Evolutionary conservation across 169 alveolate species (phyloP), one percentile per base, ranked within the genome.

Genomic region (Eimeria sp.): DNA sequence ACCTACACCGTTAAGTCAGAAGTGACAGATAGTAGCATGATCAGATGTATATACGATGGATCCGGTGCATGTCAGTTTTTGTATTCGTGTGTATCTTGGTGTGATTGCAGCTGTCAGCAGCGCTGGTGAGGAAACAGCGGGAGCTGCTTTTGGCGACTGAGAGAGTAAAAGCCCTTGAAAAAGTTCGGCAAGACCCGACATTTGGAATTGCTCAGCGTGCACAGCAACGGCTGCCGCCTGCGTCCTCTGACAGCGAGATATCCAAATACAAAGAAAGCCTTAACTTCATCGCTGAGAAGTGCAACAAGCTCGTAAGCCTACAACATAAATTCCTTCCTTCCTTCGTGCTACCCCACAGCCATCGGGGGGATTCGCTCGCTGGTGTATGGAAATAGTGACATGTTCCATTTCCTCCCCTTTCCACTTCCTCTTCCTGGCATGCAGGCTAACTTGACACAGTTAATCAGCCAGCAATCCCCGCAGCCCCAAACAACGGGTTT

Each of bases 101-200:
- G 66, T 54, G 91, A 8, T 49, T 85, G 60, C 93, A 85, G 93
- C 8, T 85, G 60, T 85, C 93, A 64, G 62, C 40, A 13, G 82
- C 33, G 43, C 33, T 85, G 64, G 33, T 85, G 80, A 60, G 30
- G 33, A 85, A 85, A 64, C 93, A 85, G 93, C 80, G 40, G 68
- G 82, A 64, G 80, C 80, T 85, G 60, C 93, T 85, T 37, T 80
- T 62, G 80, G 93, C 82, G 2, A 64, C 52, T 64, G 93, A 85
- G 62, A 58, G 93, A 33, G 93, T 85, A n/a, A 85, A 64, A 30
- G 82, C 93, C 64, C 93, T 85, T 23, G 93, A 85, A 25, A 85
- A 58, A 16, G 52, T 85, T 23, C 93, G 82, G 43, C 33, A 49
- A 62, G 93, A 85, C 64, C 93, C 93, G 40, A 46, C 93, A 27